phyloP scores from a whole-genome alignment of 2,329 filamentous ascomycete genomes.

The Scleromitrula shiraiana region DNA sequence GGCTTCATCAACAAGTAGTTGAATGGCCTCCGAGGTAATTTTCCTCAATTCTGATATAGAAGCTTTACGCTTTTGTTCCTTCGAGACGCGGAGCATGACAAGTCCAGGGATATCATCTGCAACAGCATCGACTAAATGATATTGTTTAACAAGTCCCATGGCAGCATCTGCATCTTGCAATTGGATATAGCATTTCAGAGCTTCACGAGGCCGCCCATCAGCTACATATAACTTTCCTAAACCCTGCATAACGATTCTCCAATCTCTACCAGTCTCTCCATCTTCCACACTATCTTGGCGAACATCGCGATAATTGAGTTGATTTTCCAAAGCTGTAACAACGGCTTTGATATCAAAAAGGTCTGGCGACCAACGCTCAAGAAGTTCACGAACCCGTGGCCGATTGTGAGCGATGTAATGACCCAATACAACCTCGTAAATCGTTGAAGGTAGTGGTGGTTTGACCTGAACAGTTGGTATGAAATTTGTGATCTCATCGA shows the following conservation, averaged over 20 bases:
- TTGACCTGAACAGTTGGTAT: conserved; percentile 72
- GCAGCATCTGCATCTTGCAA: conserved; percentile 87
- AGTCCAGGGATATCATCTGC: conserved; percentile 85
- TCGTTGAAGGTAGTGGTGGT: conserved; percentile 68
- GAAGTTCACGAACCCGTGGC: conserved; percentile 64
- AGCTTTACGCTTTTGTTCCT: conserved; percentile 58
- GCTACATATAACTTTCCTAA: conserved; percentile 80
- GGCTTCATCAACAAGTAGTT: conserved; percentile 81
- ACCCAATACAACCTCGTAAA: conserved; percentile 83
- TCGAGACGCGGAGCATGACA: conserved; percentile 75
- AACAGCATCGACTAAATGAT: conserved; percentile 83
- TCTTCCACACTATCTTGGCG: conserved; percentile 68
- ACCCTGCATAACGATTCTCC: conserved; percentile 81
- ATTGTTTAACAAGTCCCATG: conserved; percentile 77
- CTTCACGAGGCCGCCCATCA: conserved; percentile 72
- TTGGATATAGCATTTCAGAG: conserved; percentile 79
- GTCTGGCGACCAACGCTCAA: conserved; percentile 78
- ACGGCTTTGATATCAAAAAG: conserved; percentile 74
- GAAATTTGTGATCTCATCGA: conserved; percentile 81
- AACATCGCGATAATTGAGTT: conserved; percentile 68
- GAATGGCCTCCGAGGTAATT: conserved; percentile 74
- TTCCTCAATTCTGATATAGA: conserved; percentile 65
- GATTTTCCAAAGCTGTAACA: conserved; percentile 71
- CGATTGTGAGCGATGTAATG: conserved; percentile 81
- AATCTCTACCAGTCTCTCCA: conserved; percentile 67